Conservation (phyloP, 2,329 filamentous ascomycete species). For the Reticulascus tulasneorum region DNA sequence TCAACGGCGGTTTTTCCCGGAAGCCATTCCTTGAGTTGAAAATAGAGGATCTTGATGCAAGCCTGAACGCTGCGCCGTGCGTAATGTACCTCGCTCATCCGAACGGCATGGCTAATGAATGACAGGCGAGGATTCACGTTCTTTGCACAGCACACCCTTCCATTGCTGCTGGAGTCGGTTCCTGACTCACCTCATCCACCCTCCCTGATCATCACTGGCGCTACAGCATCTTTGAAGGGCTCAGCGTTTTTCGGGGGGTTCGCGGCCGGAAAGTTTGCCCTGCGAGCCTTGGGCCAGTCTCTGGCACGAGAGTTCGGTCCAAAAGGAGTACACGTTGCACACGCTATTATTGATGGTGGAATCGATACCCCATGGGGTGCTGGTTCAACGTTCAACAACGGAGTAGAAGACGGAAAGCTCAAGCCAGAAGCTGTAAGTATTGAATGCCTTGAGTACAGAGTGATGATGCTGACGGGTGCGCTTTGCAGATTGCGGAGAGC, state of each 20-base stretch:
- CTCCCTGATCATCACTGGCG: conserved; percentile 80
- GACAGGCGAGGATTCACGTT: conserved; percentile 64
- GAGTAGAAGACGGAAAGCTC: conserved; percentile 59
- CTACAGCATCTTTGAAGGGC: conserved; percentile 74
- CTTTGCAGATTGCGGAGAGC: conserved; percentile 75
- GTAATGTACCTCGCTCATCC: conserved; percentile 17
- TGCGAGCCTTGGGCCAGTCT: conserved; percentile 69
- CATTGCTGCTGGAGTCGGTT: conserved; percentile 63
- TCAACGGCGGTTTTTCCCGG: conserved; percentile 44
- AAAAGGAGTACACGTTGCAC: conserved; percentile 76
- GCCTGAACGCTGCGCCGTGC: conserved; percentile 46
- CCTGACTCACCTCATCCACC: conserved; percentile 60
- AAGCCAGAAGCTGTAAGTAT: conserved; percentile 67
- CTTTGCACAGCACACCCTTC: conserved; percentile 70
- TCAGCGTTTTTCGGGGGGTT: conserved; percentile 68
- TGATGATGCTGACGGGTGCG: conserved; percentile 6
- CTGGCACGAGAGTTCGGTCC: conserved; percentile 82
- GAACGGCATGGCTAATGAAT: not conserved
- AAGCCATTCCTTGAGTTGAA: conserved; percentile 58
- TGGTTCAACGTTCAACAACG: conserved; percentile 39
- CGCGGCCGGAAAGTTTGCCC: conserved; percentile 75
- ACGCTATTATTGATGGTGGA: conserved; percentile 78
- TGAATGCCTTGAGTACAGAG: conserved; percentile 3
- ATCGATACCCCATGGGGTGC: conserved; percentile 77
- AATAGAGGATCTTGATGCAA: conserved; percentile 43